Evolutionary conservation across 306 rosid species (phyloP), one percentile per base, ranked within the genome.

Genomic region (Cucurbita moschata): DNA sequence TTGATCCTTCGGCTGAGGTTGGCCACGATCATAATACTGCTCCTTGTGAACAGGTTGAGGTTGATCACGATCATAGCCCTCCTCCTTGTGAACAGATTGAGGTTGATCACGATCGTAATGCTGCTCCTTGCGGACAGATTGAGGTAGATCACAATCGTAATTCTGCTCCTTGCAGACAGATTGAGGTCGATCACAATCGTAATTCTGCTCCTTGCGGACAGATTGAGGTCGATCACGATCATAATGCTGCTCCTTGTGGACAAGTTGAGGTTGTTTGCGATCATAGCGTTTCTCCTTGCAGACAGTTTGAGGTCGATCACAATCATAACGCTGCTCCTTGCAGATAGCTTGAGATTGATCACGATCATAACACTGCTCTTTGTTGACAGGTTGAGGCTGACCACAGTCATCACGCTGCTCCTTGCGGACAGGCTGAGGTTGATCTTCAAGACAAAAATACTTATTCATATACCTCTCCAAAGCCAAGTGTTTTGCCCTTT

Each of bases 401-500:
- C 44, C 72, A 6, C 23, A 15, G 18, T 52, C 60, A 12, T 19
- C 46, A 42, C 15, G 44, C 44, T 58, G 40, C 55, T 74, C 7
- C 13, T 46, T 79, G 10, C 5, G 10, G 7, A 49, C 57, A 72
- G 47, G 44, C 47, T 42, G 59, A 11, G 19, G 57, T 59, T 60
- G n/a, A 59, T 75, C 70, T 66, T 64, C 50, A 35, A 8, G 57
- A 58, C 68, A 74, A 43, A 83, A 73, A 74, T 83, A 69, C 74
- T 78, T 89, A 19, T 79, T 69, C 3, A 88, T 76, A 40, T 93
- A 88, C 13, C 47, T 64, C 65, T 80, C 62, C 38, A 88, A 75
- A 14, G 96, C 98, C 11, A 77, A 74, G 69, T 90, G 98, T 57
- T 79, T 83, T 5, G 88, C 94, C 35, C 21, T 77, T 12, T 84